A percentile compares a stretch with the other conserved stretches of the same genome.
phyloP scores from a whole-genome alignment of 768 basidiomycete genomes.

The Daedaleopsis sinensis region DNA sequence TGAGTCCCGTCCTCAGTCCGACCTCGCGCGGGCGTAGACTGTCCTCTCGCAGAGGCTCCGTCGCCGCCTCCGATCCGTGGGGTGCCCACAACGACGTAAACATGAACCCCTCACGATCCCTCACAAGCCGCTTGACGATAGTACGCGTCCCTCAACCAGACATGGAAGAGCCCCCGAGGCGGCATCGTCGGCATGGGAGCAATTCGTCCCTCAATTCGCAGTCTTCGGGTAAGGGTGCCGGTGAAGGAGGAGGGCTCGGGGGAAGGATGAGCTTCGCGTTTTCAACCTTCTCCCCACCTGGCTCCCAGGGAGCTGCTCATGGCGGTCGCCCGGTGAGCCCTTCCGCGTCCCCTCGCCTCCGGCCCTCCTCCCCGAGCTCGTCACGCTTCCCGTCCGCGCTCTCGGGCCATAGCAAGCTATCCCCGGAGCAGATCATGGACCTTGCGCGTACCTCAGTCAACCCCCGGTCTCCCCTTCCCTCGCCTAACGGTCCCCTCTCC shows the following conservation, averaged over 20 bases:
- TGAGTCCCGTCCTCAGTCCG: constrained; percentile 27
- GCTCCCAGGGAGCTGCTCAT: constrained; percentile 12
- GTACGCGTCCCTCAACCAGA: constrained; percentile 56
- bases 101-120: constrained; percentile 53
- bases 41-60: constrained; percentile 65
- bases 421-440: constrained; percentile 76
- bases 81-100: constrained; percentile 57
- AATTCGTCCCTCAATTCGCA: constrained; percentile 33
- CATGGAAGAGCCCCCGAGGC: constrained; percentile 39
- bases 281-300: constrained; percentile 55
- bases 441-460: constrained; percentile 66
- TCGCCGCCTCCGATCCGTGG: constrained; percentile 69
- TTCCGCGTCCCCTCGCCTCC: constrained; percentile 40
- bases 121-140: constrained; percentile 72
- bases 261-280: constrained; percentile 64
- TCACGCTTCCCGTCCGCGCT: constrained; percentile 38
- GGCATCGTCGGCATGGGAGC: constrained; percentile 36
- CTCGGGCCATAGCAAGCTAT: constrained; percentile 50
- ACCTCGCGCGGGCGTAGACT: constrained; percentile 39
- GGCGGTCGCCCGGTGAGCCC: constrained; percentile 29
- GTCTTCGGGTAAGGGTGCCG: constrained; percentile 27
- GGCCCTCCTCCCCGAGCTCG: constrained; percentile 46
- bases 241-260: constrained; percentile 18
- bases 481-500: constrained; percentile 35
- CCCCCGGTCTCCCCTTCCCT: constrained; percentile 37